Conservation (phyloP, 1,284 basidiomycete genomes). For the Sanguinoderma infundibulare region DNA sequence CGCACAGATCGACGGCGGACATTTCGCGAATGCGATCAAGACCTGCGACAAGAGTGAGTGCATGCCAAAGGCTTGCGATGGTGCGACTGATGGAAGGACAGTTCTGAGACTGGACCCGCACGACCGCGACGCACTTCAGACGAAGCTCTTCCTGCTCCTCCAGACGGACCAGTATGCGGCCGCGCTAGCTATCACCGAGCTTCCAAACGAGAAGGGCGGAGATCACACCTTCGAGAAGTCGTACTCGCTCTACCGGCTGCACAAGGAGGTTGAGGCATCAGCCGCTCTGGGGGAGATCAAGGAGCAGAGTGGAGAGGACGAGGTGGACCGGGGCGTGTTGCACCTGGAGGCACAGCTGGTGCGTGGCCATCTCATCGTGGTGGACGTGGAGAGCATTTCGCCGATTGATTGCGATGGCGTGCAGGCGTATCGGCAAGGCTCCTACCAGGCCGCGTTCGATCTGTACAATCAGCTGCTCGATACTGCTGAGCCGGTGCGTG, state of each 20-base stretch:
- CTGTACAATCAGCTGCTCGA: slow-evolving; percentile 82
- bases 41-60: slow-evolving; percentile 87
- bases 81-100: slow-evolving; percentile 33
- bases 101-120: slow-evolving; percentile 73
- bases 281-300: slow-evolving; percentile 57
- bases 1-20: slow-evolving; percentile 84
- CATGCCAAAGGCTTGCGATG: background rate
- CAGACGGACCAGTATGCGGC: slow-evolving; percentile 80
- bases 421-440: slow-evolving; percentile 69
- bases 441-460: slow-evolving; percentile 72
- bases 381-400: background rate
- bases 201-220: slow-evolving; percentile 18
- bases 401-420: background rate
- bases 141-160: slow-evolving; percentile 82
- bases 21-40: slow-evolving; percentile 82
- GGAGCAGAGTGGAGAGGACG: slow-evolving; percentile 36
- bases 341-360: slow-evolving; percentile 89
- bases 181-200: slow-evolving; percentile 56
- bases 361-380: slow-evolving; percentile 28
- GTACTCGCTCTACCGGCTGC: slow-evolving; percentile 82
- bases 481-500: slow-evolving; percentile 69
- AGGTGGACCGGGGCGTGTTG: slow-evolving; percentile 64
- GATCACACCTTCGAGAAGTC: slow-evolving; percentile 70
- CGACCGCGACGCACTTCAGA: slow-evolving; percentile 75
- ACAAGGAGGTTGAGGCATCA: slow-evolving; percentile 70